These are phyloP conservation scores for Vanderwaltozyma yarrowii DNA, from an alignment of 805 yeast species.

Conservation along the genomic window DNA sequence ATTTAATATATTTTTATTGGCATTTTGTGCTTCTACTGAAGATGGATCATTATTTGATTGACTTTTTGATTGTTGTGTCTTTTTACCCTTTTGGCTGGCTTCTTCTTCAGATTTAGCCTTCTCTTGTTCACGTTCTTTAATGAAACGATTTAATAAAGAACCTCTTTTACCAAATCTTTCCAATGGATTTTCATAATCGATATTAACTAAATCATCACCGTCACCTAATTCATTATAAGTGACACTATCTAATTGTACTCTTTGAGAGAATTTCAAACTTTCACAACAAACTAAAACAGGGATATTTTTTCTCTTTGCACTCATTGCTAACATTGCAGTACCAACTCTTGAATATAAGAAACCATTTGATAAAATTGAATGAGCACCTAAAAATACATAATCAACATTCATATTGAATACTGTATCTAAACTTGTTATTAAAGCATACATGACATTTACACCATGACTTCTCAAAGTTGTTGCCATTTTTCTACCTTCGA, in stretches of 20 bases:
- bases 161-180: constrained; percentile 40
- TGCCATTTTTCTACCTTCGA: constrained; percentile 81
- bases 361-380: constrained; percentile 94
- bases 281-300: constrained; percentile 96
- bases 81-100: constrained; percentile 20
- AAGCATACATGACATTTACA: constrained; percentile 62
- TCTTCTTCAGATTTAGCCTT: constrained; percentile 19
- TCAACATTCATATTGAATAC: constrained; percentile 73
- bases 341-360: constrained; percentile 89
- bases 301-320: constrained; percentile 75
- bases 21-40: constrained; percentile 16
- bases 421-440: constrained; percentile 70
- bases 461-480: constrained; percentile 50
- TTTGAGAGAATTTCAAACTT: constrained; percentile 84
- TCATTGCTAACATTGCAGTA: constrained; percentile 86
- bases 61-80: constrained; percentile 13
- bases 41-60: constrained; percentile 6
- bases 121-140: constrained; percentile 31
- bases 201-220: constrained; percentile 54
- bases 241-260: constrained; percentile 93
- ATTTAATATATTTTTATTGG: constrained; percentile 36
- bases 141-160: constrained; percentile 54
- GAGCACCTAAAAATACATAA: constrained; percentile 90
- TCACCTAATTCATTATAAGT: constrained; percentile 87
- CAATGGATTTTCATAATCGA: constrained; percentile 42